Percentiles rank a stretch among this genome's conserved stretches.
These are phyloP conservation scores for Nicotiana knightiana DNA, from an alignment of 257 asterid species.

Conservation along the genomic window DNA sequence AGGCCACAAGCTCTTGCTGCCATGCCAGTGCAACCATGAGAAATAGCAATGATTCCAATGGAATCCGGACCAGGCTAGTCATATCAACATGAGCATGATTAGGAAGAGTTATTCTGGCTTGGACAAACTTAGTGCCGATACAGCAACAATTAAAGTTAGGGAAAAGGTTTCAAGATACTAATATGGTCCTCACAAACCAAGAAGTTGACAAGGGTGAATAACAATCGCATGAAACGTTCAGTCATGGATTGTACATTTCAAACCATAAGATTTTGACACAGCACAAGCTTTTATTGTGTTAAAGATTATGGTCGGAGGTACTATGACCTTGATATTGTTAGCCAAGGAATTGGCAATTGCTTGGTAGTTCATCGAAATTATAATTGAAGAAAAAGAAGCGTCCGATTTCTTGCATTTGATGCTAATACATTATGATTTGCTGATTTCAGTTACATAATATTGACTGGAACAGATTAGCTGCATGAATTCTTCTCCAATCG, in stretches of 20 bases:
- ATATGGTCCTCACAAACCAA: not conserved
- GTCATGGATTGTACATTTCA: not conserved
- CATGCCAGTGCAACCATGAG: conserved; percentile 98
- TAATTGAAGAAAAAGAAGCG: not conserved
- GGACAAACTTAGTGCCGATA: not conserved
- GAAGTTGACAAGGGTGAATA: not conserved
- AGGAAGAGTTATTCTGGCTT: not conserved
- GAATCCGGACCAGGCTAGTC: conserved; percentile 99
- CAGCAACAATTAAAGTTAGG: not conserved
- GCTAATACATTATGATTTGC: not conserved
- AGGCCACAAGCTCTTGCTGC: conserved; percentile 98
- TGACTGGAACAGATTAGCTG: not conserved
- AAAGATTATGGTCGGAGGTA: not conserved
- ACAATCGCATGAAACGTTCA: not conserved
- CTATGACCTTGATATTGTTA: not conserved
- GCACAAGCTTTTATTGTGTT: not conserved
- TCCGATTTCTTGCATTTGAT: not conserved
- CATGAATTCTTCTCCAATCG: not conserved
- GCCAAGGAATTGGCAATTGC: not conserved
- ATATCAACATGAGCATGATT: conserved; percentile 6
- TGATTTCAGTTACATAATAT: not conserved
- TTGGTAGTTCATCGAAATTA: not conserved
- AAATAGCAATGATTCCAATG: conserved; percentile 99
- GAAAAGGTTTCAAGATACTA: not conserved
- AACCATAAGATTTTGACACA: not conserved